A percentile compares a stretch with the other conserved stretches of the same genome.
These are phyloP conservation scores for Leccinum glutinopallens DNA, from an alignment of 1,284 basidiomycete genomes.

Conservation along the genomic window DNA sequence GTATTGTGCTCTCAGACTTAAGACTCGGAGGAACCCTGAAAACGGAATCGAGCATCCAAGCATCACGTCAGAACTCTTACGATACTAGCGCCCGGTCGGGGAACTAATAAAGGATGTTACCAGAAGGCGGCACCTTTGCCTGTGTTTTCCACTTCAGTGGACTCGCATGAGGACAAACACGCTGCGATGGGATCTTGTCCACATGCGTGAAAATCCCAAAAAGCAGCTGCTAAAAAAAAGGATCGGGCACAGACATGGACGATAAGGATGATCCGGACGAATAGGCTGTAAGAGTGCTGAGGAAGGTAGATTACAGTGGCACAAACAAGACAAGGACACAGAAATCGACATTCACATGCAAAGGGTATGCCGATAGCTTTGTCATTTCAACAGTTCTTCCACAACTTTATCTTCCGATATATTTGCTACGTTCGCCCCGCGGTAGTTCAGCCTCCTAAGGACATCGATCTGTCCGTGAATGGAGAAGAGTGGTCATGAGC, in stretches of 20 bases:
- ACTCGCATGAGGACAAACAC: slow-evolving; percentile 12
- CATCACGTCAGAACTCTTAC: slow-evolving; percentile 1
- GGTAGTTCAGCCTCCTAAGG: slow-evolving; percentile 88
- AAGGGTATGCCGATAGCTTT: slow-evolving; percentile 30
- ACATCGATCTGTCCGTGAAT: slow-evolving; percentile 71
- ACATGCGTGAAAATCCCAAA: slow-evolving; percentile 10
- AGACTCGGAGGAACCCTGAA: slow-evolving; percentile 2
- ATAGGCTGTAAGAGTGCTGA: slow-evolving; percentile 17
- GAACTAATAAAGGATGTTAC: background rate
- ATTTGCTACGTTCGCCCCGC: slow-evolving; percentile 68
- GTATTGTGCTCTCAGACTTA: slow-evolving; percentile 1
- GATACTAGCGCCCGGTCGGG: background rate
- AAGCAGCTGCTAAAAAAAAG: slow-evolving; percentile 6
- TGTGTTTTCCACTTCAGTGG: slow-evolving; percentile 6
- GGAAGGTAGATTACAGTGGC: slow-evolving; percentile 32
- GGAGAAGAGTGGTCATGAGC: slow-evolving; percentile 8
- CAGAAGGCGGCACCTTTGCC: slow-evolving; percentile 3
- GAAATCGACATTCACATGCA: slow-evolving; percentile 26
- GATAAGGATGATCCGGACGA: slow-evolving; percentile 21
- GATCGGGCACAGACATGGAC: slow-evolving; percentile 12
- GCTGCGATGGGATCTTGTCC: slow-evolving; percentile 11
- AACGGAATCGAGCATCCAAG: slow-evolving; percentile 11
- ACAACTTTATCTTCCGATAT: slow-evolving; percentile 63
- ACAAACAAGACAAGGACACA: slow-evolving; percentile 32
- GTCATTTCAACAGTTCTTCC: slow-evolving; percentile 56